Evolutionary conservation across 805 yeast species (phyloP), one percentile per base, ranked within the genome.

Genomic region (Hyphopichia homilentoma): DNA sequence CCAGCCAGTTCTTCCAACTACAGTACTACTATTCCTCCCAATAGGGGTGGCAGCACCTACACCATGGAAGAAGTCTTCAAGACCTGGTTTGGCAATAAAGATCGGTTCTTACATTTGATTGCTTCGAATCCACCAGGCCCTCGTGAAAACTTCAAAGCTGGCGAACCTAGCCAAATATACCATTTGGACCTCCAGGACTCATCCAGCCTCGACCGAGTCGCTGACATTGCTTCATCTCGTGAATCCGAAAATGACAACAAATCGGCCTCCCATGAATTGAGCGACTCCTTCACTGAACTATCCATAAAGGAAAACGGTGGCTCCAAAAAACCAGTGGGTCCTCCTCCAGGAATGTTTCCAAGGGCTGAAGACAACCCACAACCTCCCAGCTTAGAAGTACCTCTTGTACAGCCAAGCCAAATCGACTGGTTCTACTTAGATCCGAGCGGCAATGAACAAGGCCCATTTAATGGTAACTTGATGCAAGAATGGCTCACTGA

Each of bases 401-500:
- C 30, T n/a, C 42, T 42, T 12, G 25, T 70, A 9, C 47, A 60
- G 2, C 69, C 77, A 2, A 63, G 54, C 18, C 54, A 64, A 32
- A 66, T 79, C 43, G 60, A 68, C 30, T 86, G 96, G 96, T 60
- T 61, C 36, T 86, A 86, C 53, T 59, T 80, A 34, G 96, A 86
- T 53, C 78, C 85, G 0, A 54, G 68, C 25, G 85, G 84, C 4
- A 68, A 59, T 31, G 79, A 77, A 40, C 95, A 85, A 52, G 96
- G 96, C 15, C 95, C 96, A 3, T 86, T 86, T 57, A 65, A 67
- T 29, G 87, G 89, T 2, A 53, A 58, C 16, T 59, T 72, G 57
- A 86, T 86, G 96, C 89, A 84, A 42, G 76, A 65, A 32, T 86
- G 96, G 96, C 76, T 72, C 36, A 49, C 71, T 6, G 71, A 70